Evolutionary conservation across 1,284 basidiomycete genomes (phyloP).

Genomic region (Ceratobasidium sp.): DNA sequence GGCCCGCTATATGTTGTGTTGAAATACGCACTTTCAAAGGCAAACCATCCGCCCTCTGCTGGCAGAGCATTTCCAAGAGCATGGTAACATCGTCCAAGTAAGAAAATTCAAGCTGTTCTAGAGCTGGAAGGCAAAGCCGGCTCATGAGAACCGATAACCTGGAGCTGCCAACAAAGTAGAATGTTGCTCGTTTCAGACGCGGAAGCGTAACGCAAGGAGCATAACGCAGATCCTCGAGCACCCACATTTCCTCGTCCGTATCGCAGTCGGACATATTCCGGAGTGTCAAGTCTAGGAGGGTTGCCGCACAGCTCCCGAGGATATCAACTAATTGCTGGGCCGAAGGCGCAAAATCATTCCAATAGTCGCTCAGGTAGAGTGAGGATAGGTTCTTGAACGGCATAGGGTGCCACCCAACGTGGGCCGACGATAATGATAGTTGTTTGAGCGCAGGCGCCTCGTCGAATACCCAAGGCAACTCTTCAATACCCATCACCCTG

Average conservation of each 20-base stretch:
- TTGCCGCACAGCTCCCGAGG: conserved; percentile 21
- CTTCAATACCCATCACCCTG: conserved; percentile 1
- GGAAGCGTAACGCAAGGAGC: conserved; percentile 18
- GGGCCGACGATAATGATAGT: conserved; percentile 17
- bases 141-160: conserved; percentile 19
- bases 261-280: conserved; percentile 41
- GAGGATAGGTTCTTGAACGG: conserved; percentile 23
- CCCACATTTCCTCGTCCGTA: conserved; percentile 11
- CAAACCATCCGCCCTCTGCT: conserved; percentile 15
- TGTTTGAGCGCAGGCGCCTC: conserved; percentile 9
- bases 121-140: conserved; percentile 10
- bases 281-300: conserved; percentile 25
- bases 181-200: conserved; percentile 27
- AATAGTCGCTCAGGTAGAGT: conserved; percentile 37
- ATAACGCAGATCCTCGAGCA: conserved; percentile 29
- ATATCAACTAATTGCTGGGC: conserved; percentile 17
- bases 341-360: conserved; percentile 23
- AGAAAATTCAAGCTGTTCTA: conserved; percentile 29
- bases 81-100: conserved; percentile 34
- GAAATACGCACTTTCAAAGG: conserved; percentile 14
- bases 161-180: conserved; percentile 33
- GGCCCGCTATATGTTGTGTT: background rate
- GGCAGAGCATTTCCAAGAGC: conserved; percentile 24
- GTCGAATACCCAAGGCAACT: conserved; percentile 30
- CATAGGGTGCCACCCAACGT: conserved; percentile 21